These are phyloP conservation scores for Kewa caespitosa DNA, from an alignment of 179 eudicot species.

Conservation along the genomic window DNA sequence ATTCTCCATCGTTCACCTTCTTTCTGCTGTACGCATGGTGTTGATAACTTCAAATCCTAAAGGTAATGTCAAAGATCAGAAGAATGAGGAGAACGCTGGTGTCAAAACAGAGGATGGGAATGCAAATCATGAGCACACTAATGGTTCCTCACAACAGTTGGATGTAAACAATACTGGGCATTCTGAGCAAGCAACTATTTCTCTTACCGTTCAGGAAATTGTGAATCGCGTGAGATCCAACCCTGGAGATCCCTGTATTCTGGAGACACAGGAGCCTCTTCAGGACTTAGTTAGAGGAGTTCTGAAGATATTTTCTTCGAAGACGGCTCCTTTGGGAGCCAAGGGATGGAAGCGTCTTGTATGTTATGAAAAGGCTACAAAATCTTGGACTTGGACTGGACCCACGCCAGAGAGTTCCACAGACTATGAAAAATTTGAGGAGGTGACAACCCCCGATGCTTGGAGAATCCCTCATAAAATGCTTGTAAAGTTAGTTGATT, in stretches of 20 bases:
- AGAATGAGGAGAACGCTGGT: constrained; percentile 37
- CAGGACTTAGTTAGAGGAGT: constrained; percentile 83
- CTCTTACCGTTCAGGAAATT: constrained; percentile 66
- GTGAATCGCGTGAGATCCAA: constrained; percentile 73
- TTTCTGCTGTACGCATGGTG: constrained; percentile 85
- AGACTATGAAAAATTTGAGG: constrained; percentile 42
- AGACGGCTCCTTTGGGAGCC: constrained; percentile 80
- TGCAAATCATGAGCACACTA: constrained; percentile 31
- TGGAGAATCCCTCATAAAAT: constrained; percentile 81
- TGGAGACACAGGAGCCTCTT: constrained; percentile 87
- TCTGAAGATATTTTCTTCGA: constrained; percentile 69
- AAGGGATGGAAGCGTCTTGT: constrained; percentile 94
- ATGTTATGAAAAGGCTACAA: constrained; percentile 55
- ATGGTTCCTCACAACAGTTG: constrained; percentile 40
- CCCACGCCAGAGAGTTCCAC: constrained; percentile 43
- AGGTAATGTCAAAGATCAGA: constrained; percentile 37
- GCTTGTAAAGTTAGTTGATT: constrained; percentile 84
- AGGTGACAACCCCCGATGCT: constrained; percentile 69
- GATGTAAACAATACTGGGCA: constrained; percentile 35
- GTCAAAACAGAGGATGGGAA: constrained; percentile 31
- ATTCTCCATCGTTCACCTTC: constrained; percentile 80
- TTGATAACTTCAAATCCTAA: constrained; percentile 53
- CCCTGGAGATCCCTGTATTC: constrained; percentile 85
- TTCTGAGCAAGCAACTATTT: constrained; percentile 28
- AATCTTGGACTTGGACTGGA: constrained; percentile 84